A percentile compares a stretch with the other conserved stretches of the same genome.
These are phyloP conservation scores for Herpotrichia juniperi DNA, from an alignment of 2,329 filamentous ascomycete species.

Conservation along the genomic window DNA sequence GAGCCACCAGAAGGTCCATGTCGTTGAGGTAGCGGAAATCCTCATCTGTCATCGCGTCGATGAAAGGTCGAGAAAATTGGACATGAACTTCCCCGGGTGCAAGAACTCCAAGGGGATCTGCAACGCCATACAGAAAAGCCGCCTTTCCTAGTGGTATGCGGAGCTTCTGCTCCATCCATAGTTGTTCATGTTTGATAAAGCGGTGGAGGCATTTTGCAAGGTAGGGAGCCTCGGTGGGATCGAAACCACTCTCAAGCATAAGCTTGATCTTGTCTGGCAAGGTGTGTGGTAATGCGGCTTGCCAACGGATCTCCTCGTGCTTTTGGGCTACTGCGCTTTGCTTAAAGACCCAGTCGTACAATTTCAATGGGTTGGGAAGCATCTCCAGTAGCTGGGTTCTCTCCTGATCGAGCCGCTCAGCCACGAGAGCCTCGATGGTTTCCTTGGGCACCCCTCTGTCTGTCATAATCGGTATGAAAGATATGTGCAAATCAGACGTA, in stretches of 20 bases:
- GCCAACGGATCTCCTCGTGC: constrained; percentile 19
- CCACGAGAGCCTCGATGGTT: constrained; percentile 58
- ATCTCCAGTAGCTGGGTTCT: constrained; percentile 59
- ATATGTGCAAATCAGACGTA: constrained; percentile 66
- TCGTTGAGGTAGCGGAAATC: constrained; percentile 61
- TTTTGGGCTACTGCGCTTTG: constrained; percentile 38
- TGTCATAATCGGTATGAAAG: constrained; percentile 72
- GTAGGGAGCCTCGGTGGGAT: constrained; percentile 55
- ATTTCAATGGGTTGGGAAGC: constrained; percentile 61
- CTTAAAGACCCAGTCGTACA: constrained; percentile 51
- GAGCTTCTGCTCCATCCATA: constrained; percentile 60
- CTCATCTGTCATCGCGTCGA: constrained; percentile 59
- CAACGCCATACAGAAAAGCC: constrained; percentile 69
- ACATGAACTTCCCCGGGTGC: constrained; percentile 71
- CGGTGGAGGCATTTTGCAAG: constrained; percentile 57
- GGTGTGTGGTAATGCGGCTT: constrained; percentile 29
- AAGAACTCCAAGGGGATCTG: constrained; percentile 68
- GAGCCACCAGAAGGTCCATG: constrained; percentile 68
- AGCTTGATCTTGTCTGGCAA: constrained; percentile 34
- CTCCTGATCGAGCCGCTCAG: constrained; percentile 57
- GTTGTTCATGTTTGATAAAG: constrained; percentile 60
- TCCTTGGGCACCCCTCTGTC: constrained; percentile 59
- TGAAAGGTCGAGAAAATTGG: constrained; percentile 68
- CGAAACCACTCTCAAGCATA: constrained; percentile 59
- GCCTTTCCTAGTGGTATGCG: constrained; percentile 68